phyloP scores from a whole-genome alignment of 805 yeast species.

The Yamadazyma laniorum region DNA sequence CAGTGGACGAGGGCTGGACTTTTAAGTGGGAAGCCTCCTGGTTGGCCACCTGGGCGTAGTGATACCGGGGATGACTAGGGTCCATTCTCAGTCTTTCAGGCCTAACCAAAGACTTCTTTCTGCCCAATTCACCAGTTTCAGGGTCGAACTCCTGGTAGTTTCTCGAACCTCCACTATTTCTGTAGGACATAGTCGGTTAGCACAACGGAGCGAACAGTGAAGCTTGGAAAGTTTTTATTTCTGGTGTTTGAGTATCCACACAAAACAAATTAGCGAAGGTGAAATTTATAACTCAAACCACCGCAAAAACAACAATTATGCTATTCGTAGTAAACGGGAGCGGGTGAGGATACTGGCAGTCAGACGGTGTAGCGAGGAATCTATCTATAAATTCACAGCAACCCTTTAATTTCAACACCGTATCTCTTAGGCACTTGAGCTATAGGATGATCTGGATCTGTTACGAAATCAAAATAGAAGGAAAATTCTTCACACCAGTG shows the following conservation, averaged over 20 bases:
- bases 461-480: slow-evolving; percentile 6
- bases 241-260: neutral
- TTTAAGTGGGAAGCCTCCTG: slow-evolving; percentile 60
- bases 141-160: slow-evolving; percentile 41
- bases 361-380: too few species aligned
- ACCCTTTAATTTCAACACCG: too few species aligned
- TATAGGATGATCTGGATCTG: too few species aligned
- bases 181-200: slow-evolving; percentile 30
- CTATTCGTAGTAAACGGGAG: too few species aligned
- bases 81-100: slow-evolving; percentile 76
- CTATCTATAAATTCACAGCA: too few species aligned
- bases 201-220: neutral
- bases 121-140: slow-evolving; percentile 38
- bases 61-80: slow-evolving; percentile 72
- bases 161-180: slow-evolving; percentile 21
- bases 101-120: slow-evolving; percentile 73
- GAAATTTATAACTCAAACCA: too few species aligned
- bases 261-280: neutral
- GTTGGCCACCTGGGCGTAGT: slow-evolving; percentile 71
- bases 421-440: too few species aligned
- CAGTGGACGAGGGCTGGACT: slow-evolving; percentile 49
- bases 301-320: too few species aligned
- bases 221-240: too few species aligned
- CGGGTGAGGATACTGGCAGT: too few species aligned
- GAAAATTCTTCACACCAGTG: slow-evolving; percentile 6